Evolutionary conservation across 495 filamentous ascomycete species (phyloP).

Genomic region (Podospora pseudocomata): DNA sequence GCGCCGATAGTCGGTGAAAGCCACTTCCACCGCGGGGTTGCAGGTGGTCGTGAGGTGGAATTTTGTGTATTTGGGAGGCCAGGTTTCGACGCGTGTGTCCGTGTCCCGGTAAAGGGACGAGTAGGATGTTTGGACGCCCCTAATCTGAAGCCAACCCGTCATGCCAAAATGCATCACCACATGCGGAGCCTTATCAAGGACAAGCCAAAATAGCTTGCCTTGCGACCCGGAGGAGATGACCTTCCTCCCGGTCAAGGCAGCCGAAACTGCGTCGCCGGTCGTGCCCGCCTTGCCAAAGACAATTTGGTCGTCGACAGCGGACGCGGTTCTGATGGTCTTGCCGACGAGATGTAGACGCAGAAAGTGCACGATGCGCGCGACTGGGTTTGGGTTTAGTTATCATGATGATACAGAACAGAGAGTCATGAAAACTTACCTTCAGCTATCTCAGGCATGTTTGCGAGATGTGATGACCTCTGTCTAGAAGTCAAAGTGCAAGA

Average conservation of each 20-base stretch:
- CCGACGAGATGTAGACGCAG: slow-evolving; percentile 77
- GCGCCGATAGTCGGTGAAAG: slow-evolving; percentile 78
- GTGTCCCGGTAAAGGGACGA: slow-evolving; percentile 22
- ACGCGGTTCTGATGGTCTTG: slow-evolving; percentile 68
- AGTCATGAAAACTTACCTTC: slow-evolving; percentile 49
- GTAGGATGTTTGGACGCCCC: slow-evolving; percentile 68
- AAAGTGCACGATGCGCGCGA: slow-evolving; percentile 81
- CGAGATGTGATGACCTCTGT: background rate
- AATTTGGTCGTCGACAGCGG: slow-evolving; percentile 70
- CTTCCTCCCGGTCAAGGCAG: slow-evolving; percentile 71
- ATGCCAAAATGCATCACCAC: slow-evolving; percentile 91
- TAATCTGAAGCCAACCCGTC: slow-evolving; percentile 86
- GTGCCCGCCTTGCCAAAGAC: slow-evolving; percentile 88
- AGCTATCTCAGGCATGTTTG: slow-evolving; percentile 72
- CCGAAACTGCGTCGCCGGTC: slow-evolving; percentile 64
- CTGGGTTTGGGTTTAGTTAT: slow-evolving; percentile 33
- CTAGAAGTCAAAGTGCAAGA: no score
- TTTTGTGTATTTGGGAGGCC: slow-evolving; percentile 91
- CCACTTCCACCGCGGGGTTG: slow-evolving; percentile 60
- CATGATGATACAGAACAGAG: background rate
- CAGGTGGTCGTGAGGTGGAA: slow-evolving; percentile 65
- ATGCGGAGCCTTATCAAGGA: slow-evolving; percentile 64
- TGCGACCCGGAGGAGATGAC: slow-evolving; percentile 72
- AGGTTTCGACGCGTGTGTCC: slow-evolving; percentile 50
- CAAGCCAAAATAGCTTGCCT: slow-evolving; percentile 91